Conservation (phyloP, 2,329 filamentous ascomycete species). For the Ceratocystis harringtonii region DNA sequence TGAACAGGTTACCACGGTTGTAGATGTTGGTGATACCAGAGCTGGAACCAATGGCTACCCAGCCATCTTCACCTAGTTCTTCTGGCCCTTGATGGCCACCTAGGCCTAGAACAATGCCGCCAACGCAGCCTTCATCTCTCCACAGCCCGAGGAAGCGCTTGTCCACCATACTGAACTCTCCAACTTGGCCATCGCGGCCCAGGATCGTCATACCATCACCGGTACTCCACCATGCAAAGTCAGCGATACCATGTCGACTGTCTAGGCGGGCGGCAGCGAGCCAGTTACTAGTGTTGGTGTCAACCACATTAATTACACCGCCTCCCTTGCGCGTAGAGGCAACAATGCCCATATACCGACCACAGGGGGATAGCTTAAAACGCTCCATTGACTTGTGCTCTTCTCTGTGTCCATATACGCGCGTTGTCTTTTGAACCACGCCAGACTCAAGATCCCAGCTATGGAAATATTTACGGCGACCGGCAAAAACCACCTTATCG, state of each 20-base stretch:
- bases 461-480: constrained; percentile 82
- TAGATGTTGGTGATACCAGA: constrained; percentile 90
- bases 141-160: constrained; percentile 64
- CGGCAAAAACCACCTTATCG: constrained; percentile 73
- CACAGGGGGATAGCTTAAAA: constrained; percentile 77
- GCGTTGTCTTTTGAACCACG: constrained; percentile 63
- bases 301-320: constrained; percentile 74
- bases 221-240: constrained; percentile 85
- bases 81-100: constrained; percentile 51
- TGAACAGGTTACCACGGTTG: constrained; percentile 54
- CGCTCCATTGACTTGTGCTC: constrained; percentile 85
- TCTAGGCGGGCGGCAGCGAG: constrained; percentile 68
- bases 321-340: constrained; percentile 72
- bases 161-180: constrained; percentile 64
- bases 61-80: constrained; percentile 62
- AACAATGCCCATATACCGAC: constrained; percentile 68
- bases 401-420: constrained; percentile 57
- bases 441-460: constrained; percentile 80
- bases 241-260: constrained; percentile 66
- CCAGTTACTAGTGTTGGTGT: constrained; percentile 73
- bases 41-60: constrained; percentile 75
- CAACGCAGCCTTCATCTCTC: constrained; percentile 80
- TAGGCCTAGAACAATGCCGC: constrained; percentile 66
- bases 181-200: constrained; percentile 76
- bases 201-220: constrained; percentile 69